A percentile compares a stretch with the other conserved stretches of the same genome.
Evolutionary conservation across 352 stramenopile species (phyloP).

Genomic region (Phytophthora capsici): DNA sequence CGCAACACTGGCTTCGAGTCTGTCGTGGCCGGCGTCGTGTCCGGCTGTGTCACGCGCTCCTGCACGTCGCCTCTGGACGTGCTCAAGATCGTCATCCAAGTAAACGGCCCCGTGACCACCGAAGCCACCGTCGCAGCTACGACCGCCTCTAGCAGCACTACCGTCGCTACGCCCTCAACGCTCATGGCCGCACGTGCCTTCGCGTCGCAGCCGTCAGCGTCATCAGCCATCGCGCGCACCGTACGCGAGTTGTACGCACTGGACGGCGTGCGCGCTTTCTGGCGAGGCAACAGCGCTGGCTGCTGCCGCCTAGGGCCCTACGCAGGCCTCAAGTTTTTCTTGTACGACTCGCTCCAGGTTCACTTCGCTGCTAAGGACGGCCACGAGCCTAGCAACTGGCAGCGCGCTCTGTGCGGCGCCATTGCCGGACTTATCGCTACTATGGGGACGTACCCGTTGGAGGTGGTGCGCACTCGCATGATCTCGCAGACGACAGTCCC

Average conservation of each 20-base stretch:
- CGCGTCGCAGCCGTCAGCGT: slow-evolving; percentile 36
- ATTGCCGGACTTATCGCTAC: slow-evolving; percentile 72
- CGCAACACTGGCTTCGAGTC: slow-evolving; percentile 59
- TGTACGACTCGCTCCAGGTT: slow-evolving; percentile 74
- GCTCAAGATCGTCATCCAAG: slow-evolving; percentile 88
- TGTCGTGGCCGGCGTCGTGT: slow-evolving; percentile 74
- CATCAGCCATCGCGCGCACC: slow-evolving; percentile 50
- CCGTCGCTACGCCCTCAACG: slow-evolving; percentile 24
- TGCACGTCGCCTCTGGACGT: slow-evolving; percentile 84
- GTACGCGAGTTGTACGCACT: slow-evolving; percentile 66
- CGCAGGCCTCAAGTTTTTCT: slow-evolving; percentile 82
- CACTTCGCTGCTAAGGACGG: slow-evolving; percentile 38
- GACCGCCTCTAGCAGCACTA: not conserved
- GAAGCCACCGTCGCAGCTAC: not conserved
- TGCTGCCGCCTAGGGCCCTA: slow-evolving; percentile 83
- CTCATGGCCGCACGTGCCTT: slow-evolving; percentile 34
- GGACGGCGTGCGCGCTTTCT: slow-evolving; percentile 79
- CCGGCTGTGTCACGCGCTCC: slow-evolving; percentile 81
- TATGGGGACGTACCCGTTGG: slow-evolving; percentile 79
- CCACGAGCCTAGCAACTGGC: slow-evolving; percentile 48
- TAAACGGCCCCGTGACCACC: slow-evolving; percentile 51
- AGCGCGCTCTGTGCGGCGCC: slow-evolving; percentile 66
- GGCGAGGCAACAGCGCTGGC: slow-evolving; percentile 77
- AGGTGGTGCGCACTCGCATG: slow-evolving; percentile 84
- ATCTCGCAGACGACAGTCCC: slow-evolving; percentile 59